Conservation (phyloP, 768 basidiomycete genomes). For the Hygrophoropsis aurantiaca region DNA sequence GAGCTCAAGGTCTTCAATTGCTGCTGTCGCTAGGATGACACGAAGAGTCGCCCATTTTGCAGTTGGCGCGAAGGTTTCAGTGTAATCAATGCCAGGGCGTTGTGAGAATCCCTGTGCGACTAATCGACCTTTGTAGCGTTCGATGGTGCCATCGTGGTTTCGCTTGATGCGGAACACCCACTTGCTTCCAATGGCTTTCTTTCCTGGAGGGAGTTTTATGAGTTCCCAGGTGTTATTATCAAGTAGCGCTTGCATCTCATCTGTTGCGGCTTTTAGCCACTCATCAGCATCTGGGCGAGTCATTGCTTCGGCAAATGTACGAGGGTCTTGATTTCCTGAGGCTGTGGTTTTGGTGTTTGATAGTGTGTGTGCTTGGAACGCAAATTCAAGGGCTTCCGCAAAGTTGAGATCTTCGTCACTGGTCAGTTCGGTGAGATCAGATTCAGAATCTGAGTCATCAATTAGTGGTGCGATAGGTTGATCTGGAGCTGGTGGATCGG, state of each 20-base stretch:
- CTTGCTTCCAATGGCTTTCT: conserved; percentile 28
- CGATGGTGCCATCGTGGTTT: conserved; percentile 33
- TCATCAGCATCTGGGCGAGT: conserved; percentile 9
- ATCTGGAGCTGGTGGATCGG: no score
- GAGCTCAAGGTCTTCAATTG: background rate
- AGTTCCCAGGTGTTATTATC: conserved; percentile 22
- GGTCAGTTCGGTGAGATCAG: no score
- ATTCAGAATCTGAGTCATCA: no score
- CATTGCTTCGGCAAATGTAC: conserved; percentile 12
- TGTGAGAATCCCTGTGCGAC: conserved; percentile 35
- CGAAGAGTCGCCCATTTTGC: background rate
- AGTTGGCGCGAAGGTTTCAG: conserved; percentile 26
- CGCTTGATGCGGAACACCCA: conserved; percentile 42
- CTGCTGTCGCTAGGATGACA: background rate
- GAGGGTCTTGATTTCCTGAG: no score
- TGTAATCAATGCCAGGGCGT: conserved; percentile 33
- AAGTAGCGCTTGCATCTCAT: conserved; percentile 20
- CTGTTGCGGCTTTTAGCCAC: conserved; percentile 21
- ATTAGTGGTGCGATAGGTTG: no score
- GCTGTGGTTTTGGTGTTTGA: no score
- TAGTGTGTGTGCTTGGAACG: no score
- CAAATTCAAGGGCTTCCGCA: no score
- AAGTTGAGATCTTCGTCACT: no score
- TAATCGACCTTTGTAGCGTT: conserved; percentile 36
- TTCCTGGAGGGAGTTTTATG: conserved; percentile 23